These are phyloP conservation scores for Nymphaea colorata DNA, from an alignment of 164 flowering plant species.

Conservation along the genomic window DNA sequence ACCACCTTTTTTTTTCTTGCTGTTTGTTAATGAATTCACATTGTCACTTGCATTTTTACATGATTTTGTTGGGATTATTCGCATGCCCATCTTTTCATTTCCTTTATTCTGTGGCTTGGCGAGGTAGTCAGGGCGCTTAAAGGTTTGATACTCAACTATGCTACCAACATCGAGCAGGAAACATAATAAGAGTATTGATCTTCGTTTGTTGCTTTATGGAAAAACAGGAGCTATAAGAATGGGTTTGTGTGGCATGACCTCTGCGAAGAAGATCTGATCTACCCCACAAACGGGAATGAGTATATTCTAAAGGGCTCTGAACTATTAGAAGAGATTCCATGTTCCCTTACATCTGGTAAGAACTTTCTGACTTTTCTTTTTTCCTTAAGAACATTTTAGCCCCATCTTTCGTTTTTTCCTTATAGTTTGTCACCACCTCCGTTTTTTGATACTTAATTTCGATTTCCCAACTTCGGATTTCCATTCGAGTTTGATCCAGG, in stretches of 20 bases:
- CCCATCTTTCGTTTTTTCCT: neutral
- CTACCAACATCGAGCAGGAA: too few relatives aligned
- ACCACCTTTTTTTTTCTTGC: neutral
- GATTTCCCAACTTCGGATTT: neutral
- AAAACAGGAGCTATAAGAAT: slow-evolving; percentile 71
- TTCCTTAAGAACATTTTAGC: neutral
- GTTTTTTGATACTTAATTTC: neutral
- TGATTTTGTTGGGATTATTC: neutral
- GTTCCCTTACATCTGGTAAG: slow-evolving; percentile 22
- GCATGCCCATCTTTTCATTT: neutral
- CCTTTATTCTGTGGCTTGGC: too few relatives aligned
- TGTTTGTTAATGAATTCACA: too few relatives aligned
- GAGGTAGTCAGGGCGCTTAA: too few relatives aligned
- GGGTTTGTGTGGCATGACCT: slow-evolving; percentile 95
- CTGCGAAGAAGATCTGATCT: slow-evolving; percentile 50
- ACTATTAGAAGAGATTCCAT: slow-evolving; percentile 28
- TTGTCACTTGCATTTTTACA: neutral
- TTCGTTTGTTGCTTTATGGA: neutral
- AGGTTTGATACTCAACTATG: too few relatives aligned
- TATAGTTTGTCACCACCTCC: neutral
- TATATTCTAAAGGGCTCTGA: slow-evolving; percentile 90
- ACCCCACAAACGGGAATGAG: slow-evolving; percentile 56
- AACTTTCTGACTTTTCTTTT: neutral
- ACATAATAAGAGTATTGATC: too few relatives aligned
- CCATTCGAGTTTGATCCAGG: too few relatives aligned